Base-by-base conservation (phyloP, 345 rosid species). In the Gossypium herbaceum region DNA sequence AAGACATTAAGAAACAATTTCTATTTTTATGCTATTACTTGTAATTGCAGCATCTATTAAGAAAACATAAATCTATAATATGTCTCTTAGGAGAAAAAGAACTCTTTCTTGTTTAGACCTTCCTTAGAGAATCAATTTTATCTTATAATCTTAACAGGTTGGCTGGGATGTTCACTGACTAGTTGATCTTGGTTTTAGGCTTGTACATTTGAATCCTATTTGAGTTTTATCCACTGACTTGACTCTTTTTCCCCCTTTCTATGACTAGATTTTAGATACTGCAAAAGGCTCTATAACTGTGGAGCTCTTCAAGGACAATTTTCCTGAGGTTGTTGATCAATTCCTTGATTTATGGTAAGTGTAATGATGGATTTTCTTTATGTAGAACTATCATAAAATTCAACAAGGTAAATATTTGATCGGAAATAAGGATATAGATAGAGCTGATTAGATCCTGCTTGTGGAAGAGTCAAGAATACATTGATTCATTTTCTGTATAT, bases 201-300 rank as follows among this genome's bases (percentile, higher is more conserved):
- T 24, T 48, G 13, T 73, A 12, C 34, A 15, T 43, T 51, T 3
- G 56, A 57, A 39, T 60, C 44, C 2, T 34, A 22, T 39, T 27
- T 52, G 64, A 13, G 57, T 29, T 51, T 74, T 20, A 67, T 68
- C 47, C 29, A 64, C 43, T 54, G 52, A 15, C 29, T 48, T 47
- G 24, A 9, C 15, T 39, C 17, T 54, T 19, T 61, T 75, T 48
- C 25, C 20, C 69, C 19, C 13, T 50, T 34, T 58, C 74, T 64
- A 58, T 78, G 56, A 45, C 68, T 77, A 91, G 96, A 73, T 85
- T 83, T 73, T 91, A 45, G 82, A 84, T 43, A 91, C 93, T 22
- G 85, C 86, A n/a, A 91, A 86, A 79, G 96, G 96, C 64, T 81
- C 77, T 17, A 72, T 91, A 60, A 85, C 88, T 10, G 88, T 91